These are phyloP conservation scores for Jatropha podagrica DNA, from an alignment of 441 rosid species.

Conservation along the genomic window DNA sequence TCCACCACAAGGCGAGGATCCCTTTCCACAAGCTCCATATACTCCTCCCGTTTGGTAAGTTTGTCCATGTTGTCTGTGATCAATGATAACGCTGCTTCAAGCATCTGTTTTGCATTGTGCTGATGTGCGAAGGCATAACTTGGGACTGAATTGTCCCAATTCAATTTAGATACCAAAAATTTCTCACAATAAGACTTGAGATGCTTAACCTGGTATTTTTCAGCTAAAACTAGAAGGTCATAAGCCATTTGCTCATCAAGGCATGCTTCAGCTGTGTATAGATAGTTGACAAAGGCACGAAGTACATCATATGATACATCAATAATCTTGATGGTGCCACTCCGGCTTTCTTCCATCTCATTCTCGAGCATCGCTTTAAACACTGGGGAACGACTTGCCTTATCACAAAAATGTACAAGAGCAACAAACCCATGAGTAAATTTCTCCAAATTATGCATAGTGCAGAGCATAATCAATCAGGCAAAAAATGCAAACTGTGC, in stretches of 20 bases:
- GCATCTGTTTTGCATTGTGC: slow-evolving; percentile 70
- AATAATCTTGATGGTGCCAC: slow-evolving; percentile 81
- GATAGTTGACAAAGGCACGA: slow-evolving; percentile 56
- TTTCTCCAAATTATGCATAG: background rate
- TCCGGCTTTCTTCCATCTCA: slow-evolving; percentile 84
- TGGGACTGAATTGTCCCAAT: slow-evolving; percentile 72
- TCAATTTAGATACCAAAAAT: slow-evolving; percentile 72
- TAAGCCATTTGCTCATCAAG: slow-evolving; percentile 81
- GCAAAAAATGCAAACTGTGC: background rate
- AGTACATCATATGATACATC: slow-evolving; percentile 73
- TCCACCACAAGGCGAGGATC: slow-evolving; percentile 81
- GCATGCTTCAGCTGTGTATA: slow-evolving; percentile 78
- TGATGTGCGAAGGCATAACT: slow-evolving; percentile 85
- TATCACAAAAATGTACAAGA: slow-evolving; percentile 16
- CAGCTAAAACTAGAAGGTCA: slow-evolving; percentile 80
- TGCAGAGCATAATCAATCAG: background rate
- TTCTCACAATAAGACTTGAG: slow-evolving; percentile 79
- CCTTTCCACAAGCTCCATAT: slow-evolving; percentile 71
- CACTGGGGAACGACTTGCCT: slow-evolving; percentile 82
- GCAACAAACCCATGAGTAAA: background rate
- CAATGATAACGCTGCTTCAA: slow-evolving; percentile 60
- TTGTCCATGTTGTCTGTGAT: slow-evolving; percentile 82
- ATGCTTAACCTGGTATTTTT: slow-evolving; percentile 79
- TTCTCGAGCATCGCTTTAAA: slow-evolving; percentile 86
- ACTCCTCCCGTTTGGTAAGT: slow-evolving; percentile 62